Conservation (phyloP, 352 stramenopile species). For the Globisporangium camurandrum region DNA sequence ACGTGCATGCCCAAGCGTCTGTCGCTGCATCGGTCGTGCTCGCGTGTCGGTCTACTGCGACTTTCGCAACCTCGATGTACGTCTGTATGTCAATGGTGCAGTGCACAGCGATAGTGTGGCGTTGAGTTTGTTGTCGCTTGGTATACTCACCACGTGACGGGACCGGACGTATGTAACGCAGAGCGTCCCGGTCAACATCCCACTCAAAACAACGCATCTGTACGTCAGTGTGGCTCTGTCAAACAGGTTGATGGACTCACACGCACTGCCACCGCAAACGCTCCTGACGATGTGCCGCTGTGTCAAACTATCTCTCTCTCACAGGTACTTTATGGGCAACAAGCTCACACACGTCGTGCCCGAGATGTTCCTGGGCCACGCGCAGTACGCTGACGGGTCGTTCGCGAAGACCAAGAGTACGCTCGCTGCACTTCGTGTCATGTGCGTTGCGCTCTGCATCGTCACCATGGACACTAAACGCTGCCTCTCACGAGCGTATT, state of each 20-base stretch:
- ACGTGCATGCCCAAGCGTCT: slow-evolving; percentile 33
- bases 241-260: not conserved
- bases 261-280: slow-evolving; percentile 8
- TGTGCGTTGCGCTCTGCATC: too few species aligned
- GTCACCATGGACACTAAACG: too few species aligned
- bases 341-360: slow-evolving; percentile 53
- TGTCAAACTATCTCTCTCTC: not conserved
- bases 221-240: slow-evolving; percentile 18
- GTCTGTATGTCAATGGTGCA: not conserved
- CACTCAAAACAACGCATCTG: slow-evolving; percentile 62
- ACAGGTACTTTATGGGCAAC: slow-evolving; percentile 64
- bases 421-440: slow-evolving; percentile 58
- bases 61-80: slow-evolving; percentile 53
- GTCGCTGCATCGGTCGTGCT: slow-evolving; percentile 54
- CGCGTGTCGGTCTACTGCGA: slow-evolving; percentile 74
- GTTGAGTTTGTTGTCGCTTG: too few species aligned
- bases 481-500: too few species aligned
- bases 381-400: slow-evolving; percentile 38
- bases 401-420: slow-evolving; percentile 33
- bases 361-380: slow-evolving; percentile 60
- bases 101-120: too few species aligned
- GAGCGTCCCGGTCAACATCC: slow-evolving; percentile 53
- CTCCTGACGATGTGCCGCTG: too few species aligned
- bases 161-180: too few species aligned
- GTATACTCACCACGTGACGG: too few species aligned